Base-by-base conservation (phyloP, 306 rosid species). In the Gillenia trifoliata region DNA sequence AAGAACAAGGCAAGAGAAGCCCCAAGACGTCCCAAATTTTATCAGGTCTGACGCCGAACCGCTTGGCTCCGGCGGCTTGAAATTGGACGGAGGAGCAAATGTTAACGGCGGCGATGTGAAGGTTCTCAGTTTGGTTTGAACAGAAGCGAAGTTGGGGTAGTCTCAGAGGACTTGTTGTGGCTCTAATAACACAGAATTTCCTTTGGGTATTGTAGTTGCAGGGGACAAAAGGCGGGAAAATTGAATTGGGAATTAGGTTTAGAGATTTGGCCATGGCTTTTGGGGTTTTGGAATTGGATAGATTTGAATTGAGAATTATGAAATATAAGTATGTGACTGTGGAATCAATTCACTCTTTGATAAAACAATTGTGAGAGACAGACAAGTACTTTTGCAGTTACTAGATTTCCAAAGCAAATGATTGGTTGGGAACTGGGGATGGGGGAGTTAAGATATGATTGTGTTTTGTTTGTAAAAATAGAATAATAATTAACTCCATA, bases 21-120 rank as follows among this genome's bases (percentile, higher is more conserved):
- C 68, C 89, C 26, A 89, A 26, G 7, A 95, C 64, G 16, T 92
- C 97, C 69, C 9, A 19, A 22, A 56, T 19, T 83, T 87, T 81
- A 34, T 86, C 98, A 40, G 99, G 89, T 78, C 91, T 82, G 17
- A 90, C 85, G 22, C 68, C 80, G 68, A 95, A 95, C 67, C 85
- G 89, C 87, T 95, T 0, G 99, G 98, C 86, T 92, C 88, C 60
- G 99, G 99, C 57, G 91, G 75, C 83, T 89, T 95, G 93, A 95
- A 95, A 82, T 90, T 77, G 11, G 89, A 88, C 0, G 99, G 99
- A 78, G 97, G 85, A 75, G 87, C 31, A 45, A 92, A 64, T 16
- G 82, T 68, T 22, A 5, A 33, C 17, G 90, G 47, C 3, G 79
- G 71, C 1, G 85, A 64, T 34, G n/a, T n/a, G 88, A 50, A 66